Conservation (phyloP, 345 rosid species). For the Eutrema yunnanense region DNA sequence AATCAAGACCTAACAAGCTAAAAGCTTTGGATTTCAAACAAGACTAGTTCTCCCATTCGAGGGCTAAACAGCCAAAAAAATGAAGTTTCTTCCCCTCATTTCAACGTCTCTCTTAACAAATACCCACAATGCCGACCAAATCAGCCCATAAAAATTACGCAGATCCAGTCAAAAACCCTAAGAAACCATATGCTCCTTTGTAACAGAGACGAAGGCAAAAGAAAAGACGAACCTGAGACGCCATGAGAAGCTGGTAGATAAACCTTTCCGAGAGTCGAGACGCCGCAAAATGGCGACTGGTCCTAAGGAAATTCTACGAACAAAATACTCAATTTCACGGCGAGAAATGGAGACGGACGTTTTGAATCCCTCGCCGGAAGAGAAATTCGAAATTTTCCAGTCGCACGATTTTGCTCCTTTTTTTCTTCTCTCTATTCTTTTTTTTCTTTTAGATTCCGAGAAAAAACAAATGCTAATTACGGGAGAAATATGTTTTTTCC, state of each 20-base stretch:
- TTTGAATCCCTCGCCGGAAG: conserved; percentile 21
- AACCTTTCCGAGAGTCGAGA: background rate
- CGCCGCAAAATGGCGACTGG: background rate
- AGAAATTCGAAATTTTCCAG: conserved; percentile 25
- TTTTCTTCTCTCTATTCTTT: background rate
- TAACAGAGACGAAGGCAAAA: background rate
- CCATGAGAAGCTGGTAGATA: conserved; percentile 22
- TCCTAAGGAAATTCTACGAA: background rate
- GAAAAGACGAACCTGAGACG: conserved; percentile 22
- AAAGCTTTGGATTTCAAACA: conserved; percentile 2
- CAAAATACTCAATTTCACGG: conserved; percentile 10
- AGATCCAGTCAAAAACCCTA: conserved; percentile 27
- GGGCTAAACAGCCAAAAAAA: background rate
- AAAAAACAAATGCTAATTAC: conserved; percentile 22
- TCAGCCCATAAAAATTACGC: conserved; percentile 1
- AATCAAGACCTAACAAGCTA: background rate
- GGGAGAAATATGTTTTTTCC: no score
- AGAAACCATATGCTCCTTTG: background rate
- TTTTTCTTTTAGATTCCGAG: background rate
- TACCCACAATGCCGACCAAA: conserved; percentile 21
- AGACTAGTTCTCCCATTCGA: background rate
- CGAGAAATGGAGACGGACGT: conserved; percentile 13
- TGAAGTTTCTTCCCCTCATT: background rate
- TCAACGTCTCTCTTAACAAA: background rate
- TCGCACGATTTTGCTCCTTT: conserved; percentile 13